Evolutionary conservation across 106 monocot species (phyloP).

Genomic region (Chionographis japonica): DNA sequence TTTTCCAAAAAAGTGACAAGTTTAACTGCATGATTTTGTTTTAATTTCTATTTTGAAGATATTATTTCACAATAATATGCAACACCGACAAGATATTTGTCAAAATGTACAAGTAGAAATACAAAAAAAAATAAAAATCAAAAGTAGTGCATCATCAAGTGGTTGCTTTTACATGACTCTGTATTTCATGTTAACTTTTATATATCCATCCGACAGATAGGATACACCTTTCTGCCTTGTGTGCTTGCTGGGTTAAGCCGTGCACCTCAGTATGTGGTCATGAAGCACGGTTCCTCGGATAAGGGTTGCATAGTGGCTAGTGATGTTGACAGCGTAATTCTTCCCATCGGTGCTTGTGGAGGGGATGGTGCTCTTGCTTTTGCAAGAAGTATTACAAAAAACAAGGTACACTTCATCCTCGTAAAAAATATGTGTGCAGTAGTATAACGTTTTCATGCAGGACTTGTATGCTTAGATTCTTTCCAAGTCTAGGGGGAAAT

Average conservation of each 20-base stretch:
- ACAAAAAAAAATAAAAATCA: background rate
- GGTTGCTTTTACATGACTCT: background rate
- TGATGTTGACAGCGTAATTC: conserved; percentile 88
- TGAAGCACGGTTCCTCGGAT: conserved; percentile 12
- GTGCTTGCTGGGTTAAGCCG: conserved; percentile 84
- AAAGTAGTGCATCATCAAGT: background rate
- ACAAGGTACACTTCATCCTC: conserved; percentile 37
- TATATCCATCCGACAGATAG: conserved; percentile 42
- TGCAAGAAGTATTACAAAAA: conserved; percentile 37
- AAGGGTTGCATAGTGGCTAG: conserved; percentile 43
- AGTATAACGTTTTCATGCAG: no score
- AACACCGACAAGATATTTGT: background rate
- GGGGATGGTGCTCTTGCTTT: conserved; percentile 88
- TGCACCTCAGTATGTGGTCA: conserved; percentile 70
- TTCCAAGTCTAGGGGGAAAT: no score
- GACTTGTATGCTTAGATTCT: no score
- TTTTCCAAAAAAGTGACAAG: no score
- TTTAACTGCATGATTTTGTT: no score
- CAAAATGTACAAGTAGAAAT: background rate
- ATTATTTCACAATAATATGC: background rate
- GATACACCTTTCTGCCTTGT: conserved; percentile 91
- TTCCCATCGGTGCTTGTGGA: conserved; percentile 81
- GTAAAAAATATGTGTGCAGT: no score
- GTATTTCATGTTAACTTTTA: background rate
- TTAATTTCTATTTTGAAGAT: no score